These are phyloP conservation scores for Nothopassalora personata DNA, from an alignment of 2,329 filamentous ascomycete species.

Conservation along the genomic window DNA sequence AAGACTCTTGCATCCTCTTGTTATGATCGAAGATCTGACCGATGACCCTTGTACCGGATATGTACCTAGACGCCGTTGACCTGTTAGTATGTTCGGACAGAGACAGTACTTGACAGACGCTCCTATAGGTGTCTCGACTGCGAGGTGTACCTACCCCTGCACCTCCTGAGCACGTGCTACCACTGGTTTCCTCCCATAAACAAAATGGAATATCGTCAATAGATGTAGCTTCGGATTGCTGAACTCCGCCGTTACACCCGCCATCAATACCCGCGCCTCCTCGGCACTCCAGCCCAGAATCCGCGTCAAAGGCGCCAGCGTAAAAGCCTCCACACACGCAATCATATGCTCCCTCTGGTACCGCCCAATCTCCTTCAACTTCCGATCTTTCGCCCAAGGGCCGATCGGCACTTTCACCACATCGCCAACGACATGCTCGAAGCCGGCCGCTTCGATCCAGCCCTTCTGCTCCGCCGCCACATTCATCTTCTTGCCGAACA, in stretches of 20 bases:
- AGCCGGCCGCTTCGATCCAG: conserved; percentile 17
- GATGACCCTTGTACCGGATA: too few species aligned
- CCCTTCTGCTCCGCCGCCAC: conserved; percentile 10
- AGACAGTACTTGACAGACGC: not conserved
- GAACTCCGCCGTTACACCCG: conserved; percentile 13
- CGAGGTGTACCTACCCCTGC: not conserved
- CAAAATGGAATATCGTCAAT: conserved; percentile 12
- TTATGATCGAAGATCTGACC: not conserved
- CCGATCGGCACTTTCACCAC: conserved; percentile 17
- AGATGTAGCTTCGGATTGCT: conserved; percentile 13
- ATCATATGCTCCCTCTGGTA: conserved; percentile 20
- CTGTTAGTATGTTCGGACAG: too few species aligned
- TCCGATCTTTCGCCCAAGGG: conserved; percentile 35
- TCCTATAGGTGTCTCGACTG: not conserved
- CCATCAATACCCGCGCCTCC: conserved; percentile 15
- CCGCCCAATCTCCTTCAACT: conserved; percentile 35
- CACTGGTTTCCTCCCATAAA: conserved; percentile 11
- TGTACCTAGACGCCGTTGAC: too few species aligned
- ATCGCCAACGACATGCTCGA: conserved; percentile 17
- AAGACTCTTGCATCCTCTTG: not conserved
- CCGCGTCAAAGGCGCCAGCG: conserved; percentile 37
- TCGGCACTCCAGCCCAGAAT: conserved; percentile 34
- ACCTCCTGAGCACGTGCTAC: not conserved
- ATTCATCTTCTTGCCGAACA: conserved; percentile 17
- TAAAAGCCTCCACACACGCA: conserved; percentile 28